phyloP scores from a whole-genome alignment of 371 early-diverging fungal species.

The Lichtheimia ornata region DNA sequence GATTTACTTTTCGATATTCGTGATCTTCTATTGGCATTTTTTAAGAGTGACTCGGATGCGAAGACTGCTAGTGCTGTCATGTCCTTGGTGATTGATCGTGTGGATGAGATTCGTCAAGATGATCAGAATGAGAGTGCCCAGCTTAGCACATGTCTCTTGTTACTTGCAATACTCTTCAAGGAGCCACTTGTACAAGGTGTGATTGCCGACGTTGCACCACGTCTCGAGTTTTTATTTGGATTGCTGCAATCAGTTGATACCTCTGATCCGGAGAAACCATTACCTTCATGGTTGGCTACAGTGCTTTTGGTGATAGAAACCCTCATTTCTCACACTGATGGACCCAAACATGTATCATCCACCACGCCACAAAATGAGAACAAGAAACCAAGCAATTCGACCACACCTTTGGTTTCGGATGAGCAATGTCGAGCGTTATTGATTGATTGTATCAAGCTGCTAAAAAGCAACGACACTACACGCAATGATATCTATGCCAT shows the following conservation, averaged over 20 bases:
- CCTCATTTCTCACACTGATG: constrained; percentile 65
- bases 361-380: constrained; percentile 13
- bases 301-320: constrained; percentile 68
- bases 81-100: constrained; percentile 24
- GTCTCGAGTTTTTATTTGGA: constrained; percentile 46
- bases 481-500: constrained; percentile 64
- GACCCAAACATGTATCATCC: constrained; percentile 33
- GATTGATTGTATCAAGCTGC: constrained; percentile 42
- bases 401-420: constrained; percentile 12
- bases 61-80: constrained; percentile 49
- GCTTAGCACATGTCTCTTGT: constrained; percentile 56
- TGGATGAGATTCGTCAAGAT: constrained; percentile 15
- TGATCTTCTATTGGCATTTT: constrained; percentile 59
- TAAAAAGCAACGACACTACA: constrained; percentile 49
- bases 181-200: constrained; percentile 57
- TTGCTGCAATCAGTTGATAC: constrained; percentile 31
- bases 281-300: constrained; percentile 67
- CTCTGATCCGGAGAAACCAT: neutral
- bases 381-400: constrained; percentile 15
- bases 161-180: constrained; percentile 66
- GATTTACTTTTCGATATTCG: constrained; percentile 74
- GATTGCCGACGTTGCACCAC: constrained; percentile 37
- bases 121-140: constrained; percentile 13
- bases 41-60: constrained; percentile 45
- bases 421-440: constrained; percentile 24